Evolutionary conservation across 352 stramenopile genomes (phyloP).

Genomic region (Salisapilia sapeloensis): DNA sequence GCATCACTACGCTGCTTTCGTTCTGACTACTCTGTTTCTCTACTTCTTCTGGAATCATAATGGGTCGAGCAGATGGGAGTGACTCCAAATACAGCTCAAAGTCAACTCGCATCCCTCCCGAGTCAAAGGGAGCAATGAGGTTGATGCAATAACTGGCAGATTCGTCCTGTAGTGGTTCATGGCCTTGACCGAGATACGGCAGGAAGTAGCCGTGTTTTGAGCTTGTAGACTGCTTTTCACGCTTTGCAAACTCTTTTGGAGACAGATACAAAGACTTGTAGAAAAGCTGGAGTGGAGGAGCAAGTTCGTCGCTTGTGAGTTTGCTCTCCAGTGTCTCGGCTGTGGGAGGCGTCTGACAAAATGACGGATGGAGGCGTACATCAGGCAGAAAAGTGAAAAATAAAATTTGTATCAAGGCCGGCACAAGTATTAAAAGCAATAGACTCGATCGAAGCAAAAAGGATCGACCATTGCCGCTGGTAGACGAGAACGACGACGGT

Average conservation of each 20-base stretch:
- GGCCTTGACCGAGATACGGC: conserved; percentile 48
- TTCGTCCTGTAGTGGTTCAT: conserved; percentile 43
- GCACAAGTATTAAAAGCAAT: conserved; percentile 53
- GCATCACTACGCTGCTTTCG: conserved; percentile 14
- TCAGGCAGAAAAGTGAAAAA: conserved; percentile 66
- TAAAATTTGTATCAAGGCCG: conserved; percentile 42
- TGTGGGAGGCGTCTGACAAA: too few species aligned
- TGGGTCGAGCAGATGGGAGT: conserved; percentile 39
- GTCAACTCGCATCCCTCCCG: conserved; percentile 35
- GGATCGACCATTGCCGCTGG: too few species aligned
- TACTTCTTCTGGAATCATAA: conserved; percentile 18
- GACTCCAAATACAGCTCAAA: conserved; percentile 59
- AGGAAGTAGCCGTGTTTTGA: conserved; percentile 38
- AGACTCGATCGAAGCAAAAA: conserved; percentile 56
- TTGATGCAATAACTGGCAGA: conserved; percentile 63
- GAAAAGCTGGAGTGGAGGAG: conserved; percentile 41
- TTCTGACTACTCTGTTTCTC: too few species aligned
- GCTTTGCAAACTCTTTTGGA: conserved; percentile 22
- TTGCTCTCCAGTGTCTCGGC: conserved; percentile 20
- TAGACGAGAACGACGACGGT: too few species aligned
- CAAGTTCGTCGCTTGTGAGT: conserved; percentile 25
- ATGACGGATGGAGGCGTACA: conserved; percentile 34
- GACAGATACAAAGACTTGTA: conserved; percentile 69
- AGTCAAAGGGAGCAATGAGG: conserved; percentile 39
- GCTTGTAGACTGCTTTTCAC: conserved; percentile 4